Evolutionary conservation across 345 rosid genomes (phyloP).

Genomic region (Psidium friedrichsthalianum): DNA sequence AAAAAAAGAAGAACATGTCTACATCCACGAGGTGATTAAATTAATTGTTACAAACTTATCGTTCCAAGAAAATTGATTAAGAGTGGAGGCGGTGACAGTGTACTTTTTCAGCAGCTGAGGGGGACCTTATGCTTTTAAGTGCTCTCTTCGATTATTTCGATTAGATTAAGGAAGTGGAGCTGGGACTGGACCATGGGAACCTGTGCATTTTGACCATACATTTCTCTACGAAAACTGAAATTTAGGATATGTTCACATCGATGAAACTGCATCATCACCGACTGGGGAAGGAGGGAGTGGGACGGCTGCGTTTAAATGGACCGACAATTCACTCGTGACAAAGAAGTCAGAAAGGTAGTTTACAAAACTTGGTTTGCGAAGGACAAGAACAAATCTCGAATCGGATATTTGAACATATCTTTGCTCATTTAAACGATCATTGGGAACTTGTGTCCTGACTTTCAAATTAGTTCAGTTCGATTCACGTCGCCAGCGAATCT

Average conservation of each 20-base stretch:
- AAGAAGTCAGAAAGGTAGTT: neutral
- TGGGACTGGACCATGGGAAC: neutral
- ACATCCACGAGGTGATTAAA: neutral
- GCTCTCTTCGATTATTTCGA: neutral
- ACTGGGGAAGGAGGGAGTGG: neutral
- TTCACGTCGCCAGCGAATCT: neutral
- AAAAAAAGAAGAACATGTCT: neutral
- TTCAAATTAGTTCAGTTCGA: neutral
- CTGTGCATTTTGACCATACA: neutral
- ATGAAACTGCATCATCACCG: neutral
- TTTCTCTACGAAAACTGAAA: neutral
- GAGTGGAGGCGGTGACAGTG: neutral
- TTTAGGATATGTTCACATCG: neutral
- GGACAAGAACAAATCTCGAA: neutral
- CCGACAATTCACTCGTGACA: neutral
- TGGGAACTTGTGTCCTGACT: neutral
- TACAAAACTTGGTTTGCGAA: neutral
- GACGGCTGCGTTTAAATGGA: neutral
- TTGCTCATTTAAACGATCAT: neutral
- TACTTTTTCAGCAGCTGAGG: neutral
- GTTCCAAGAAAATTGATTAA: neutral
- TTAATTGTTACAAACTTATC: neutral
- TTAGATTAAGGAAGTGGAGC: neutral
- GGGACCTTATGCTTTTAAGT: neutral
- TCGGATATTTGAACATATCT: neutral